Percentiles rank a stretch among this genome's conserved stretches.
These are phyloP conservation scores for Prunus yedoensis DNA, from an alignment of 331 rosid genomes.

Conservation along the genomic window DNA sequence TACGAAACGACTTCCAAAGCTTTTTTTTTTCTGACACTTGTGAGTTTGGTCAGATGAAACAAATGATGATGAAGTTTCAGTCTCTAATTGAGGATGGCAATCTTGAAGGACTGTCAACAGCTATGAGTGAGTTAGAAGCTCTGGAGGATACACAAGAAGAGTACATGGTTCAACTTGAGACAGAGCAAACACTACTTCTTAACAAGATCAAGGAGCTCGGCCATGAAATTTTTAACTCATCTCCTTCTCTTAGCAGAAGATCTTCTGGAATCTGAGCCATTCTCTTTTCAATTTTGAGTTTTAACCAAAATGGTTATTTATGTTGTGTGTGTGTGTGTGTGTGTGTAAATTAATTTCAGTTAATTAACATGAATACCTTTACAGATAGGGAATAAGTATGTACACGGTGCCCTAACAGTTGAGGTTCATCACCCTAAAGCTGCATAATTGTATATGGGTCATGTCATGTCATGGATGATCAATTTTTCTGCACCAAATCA, in stretches of 20 bases:
- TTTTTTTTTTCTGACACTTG: constrained; percentile 22
- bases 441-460: constrained; percentile 31
- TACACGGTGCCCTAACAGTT: constrained; percentile 30
- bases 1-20: background rate
- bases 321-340: background rate
- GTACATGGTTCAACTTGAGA: constrained; percentile 74
- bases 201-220: constrained; percentile 83
- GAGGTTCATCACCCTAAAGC: constrained; percentile 2
- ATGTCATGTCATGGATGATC: constrained; percentile 13
- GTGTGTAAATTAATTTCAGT: background rate
- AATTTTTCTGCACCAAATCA: constrained; percentile 1
- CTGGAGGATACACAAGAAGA: constrained; percentile 72
- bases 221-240: constrained; percentile 57
- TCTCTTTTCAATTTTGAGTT: background rate
- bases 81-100: constrained; percentile 60
- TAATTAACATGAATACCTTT: background rate
- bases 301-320: background rate
- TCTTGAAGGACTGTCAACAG: constrained; percentile 58
- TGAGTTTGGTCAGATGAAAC: constrained; percentile 65
- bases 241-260: constrained; percentile 56
- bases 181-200: constrained; percentile 81
- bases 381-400: constrained; percentile 23
- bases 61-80: constrained; percentile 56
- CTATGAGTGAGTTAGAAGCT: constrained; percentile 66
- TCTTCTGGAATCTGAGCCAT: constrained; percentile 34